Evolutionary conservation across 139 green algal genomes (phyloP).

Genomic region (Trebouxia sp.): DNA sequence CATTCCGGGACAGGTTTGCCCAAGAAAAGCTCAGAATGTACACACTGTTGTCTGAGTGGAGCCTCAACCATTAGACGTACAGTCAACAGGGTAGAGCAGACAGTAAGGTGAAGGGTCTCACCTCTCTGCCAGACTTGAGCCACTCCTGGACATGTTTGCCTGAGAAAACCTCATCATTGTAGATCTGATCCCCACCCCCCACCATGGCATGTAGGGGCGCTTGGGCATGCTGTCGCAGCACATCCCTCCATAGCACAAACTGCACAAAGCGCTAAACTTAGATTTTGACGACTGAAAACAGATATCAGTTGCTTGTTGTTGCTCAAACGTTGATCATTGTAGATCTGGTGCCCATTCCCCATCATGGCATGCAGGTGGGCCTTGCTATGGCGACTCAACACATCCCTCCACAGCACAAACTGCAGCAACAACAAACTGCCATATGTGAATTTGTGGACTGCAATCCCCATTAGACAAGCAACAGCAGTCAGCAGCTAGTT

Average conservation of each 20-base stretch:
- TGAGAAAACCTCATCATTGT: constrained; percentile 51
- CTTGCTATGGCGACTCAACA: constrained; percentile 47
- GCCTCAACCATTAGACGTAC: too few species aligned
- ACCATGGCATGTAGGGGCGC: constrained; percentile 68
- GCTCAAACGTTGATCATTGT: too few species aligned
- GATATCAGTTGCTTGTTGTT: background rate
- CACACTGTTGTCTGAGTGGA: too few species aligned
- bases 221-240: constrained; percentile 47
- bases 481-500: background rate
- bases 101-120: background rate
- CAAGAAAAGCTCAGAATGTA: too few species aligned
- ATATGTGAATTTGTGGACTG: background rate
- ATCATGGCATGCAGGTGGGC: constrained; percentile 67
- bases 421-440: background rate
- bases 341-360: constrained; percentile 61
- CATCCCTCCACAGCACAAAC: constrained; percentile 53
- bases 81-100: too few species aligned
- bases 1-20: too few species aligned
- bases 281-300: background rate
- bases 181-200: constrained; percentile 62
- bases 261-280: background rate
- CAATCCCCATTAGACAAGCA: too few species aligned
- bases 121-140: constrained; percentile 13
- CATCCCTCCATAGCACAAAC: constrained; percentile 53
- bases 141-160: background rate